Evolutionary conservation across 768 basidiomycete genomes (phyloP).

Genomic region (Pisolithus tinctorius): DNA sequence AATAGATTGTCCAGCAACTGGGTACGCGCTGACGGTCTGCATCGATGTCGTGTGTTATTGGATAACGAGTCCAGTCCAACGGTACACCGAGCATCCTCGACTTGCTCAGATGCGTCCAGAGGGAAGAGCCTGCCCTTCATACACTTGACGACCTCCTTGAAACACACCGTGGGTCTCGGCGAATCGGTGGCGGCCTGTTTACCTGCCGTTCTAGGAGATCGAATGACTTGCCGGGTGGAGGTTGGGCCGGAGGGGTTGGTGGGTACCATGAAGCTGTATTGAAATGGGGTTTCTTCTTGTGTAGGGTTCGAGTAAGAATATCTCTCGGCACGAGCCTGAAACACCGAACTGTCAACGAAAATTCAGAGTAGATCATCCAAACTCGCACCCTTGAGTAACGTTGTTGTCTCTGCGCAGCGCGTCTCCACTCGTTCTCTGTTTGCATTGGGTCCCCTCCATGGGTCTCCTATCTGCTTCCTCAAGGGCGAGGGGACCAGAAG

Average conservation of each 20-base stretch:
- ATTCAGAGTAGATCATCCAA: background rate
- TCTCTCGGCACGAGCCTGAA: slow-evolving; percentile 13
- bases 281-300: slow-evolving; percentile 23
- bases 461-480: slow-evolving; percentile 39
- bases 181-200: slow-evolving; percentile 9
- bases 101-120: slow-evolving; percentile 27
- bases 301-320: background rate
- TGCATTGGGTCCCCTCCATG: slow-evolving; percentile 28
- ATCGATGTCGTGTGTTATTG: slow-evolving; percentile 6
- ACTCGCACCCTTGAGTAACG: slow-evolving; percentile 19
- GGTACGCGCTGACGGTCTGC: slow-evolving; percentile 16
- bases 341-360: slow-evolving; percentile 2
- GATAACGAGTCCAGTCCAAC: slow-evolving; percentile 17
- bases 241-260: slow-evolving; percentile 14
- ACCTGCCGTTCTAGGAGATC: background rate
- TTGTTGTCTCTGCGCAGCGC: slow-evolving; percentile 12
- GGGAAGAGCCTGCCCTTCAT: too few species aligned
- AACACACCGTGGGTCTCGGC: slow-evolving; percentile 34
- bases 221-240: slow-evolving; percentile 15
- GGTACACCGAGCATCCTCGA: slow-evolving; percentile 24
- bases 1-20: slow-evolving; percentile 42
- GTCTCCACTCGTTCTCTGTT: slow-evolving; percentile 25
- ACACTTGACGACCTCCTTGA: too few species aligned
- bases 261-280: slow-evolving; percentile 28
- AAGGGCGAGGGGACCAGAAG: slow-evolving; percentile 30